Percentiles rank a stretch among this genome's conserved stretches.
Evolutionary conservation across 306 rosid genomes (phyloP).

Genomic region (Vigna unguiculata): DNA sequence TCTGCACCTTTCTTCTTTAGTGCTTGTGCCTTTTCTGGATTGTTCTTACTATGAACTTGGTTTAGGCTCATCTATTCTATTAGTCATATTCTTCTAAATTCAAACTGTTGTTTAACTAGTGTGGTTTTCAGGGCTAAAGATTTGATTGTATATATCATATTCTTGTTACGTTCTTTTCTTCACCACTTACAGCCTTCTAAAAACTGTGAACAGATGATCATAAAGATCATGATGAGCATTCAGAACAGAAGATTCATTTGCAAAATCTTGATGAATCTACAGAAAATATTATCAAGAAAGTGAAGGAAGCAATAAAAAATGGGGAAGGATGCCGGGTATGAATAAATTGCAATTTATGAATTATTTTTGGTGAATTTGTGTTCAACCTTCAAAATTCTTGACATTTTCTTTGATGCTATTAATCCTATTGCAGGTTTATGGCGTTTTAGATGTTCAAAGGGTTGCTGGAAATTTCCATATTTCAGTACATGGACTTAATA

Average conservation of each 20-base stretch:
- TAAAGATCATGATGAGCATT: conserved; percentile 60
- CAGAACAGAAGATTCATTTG: conserved; percentile 60
- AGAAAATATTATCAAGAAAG: conserved; percentile 75
- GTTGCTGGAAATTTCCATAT: conserved; percentile 96
- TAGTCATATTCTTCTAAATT: conserved; percentile 28
- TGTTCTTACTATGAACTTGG: not conserved
- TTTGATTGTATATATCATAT: conserved; percentile 17
- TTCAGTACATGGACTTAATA: conserved; percentile 91
- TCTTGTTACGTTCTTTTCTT: conserved; percentile 28
- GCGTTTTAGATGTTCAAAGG: conserved; percentile 93
- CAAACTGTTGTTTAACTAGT: conserved; percentile 10
- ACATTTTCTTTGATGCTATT: not conserved
- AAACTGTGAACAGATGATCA: conserved; percentile 58
- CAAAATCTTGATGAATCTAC: conserved; percentile 73
- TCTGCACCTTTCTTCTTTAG: not conserved
- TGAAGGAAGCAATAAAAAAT: conserved; percentile 69
- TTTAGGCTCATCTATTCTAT: not conserved
- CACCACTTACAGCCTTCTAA: conserved; percentile 38
- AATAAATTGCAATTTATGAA: conserved; percentile 21
- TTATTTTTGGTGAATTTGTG: conserved; percentile 12
- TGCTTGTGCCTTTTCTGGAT: conserved; percentile 1
- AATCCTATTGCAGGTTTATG: conserved; percentile 76
- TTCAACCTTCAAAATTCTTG: not conserved
- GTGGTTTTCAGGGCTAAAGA: conserved; percentile 6
- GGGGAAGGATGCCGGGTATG: conserved; percentile 94